Evolutionary conservation across 805 yeast species (phyloP).

Genomic region (Candida hungchunana): DNA sequence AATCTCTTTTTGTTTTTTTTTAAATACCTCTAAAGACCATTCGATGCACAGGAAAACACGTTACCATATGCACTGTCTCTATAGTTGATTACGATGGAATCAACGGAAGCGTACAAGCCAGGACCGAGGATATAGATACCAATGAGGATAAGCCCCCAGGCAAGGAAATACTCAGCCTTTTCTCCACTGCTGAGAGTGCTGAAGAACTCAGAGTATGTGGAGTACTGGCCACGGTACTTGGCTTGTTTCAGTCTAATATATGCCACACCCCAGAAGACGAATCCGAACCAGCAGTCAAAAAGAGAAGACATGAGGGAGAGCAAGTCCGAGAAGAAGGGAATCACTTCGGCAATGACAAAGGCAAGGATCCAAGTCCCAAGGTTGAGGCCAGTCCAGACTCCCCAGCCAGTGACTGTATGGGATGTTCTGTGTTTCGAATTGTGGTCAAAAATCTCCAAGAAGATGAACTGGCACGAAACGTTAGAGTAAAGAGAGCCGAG

Average conservation of each 20-base stretch:
- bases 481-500: conserved; percentile 53
- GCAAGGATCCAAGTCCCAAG: conserved; percentile 46
- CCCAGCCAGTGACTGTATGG: conserved; percentile 52
- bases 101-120: conserved; percentile 51
- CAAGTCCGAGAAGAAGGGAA: conserved; percentile 59
- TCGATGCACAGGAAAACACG: conserved; percentile 48
- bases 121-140: conserved; percentile 59
- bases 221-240: conserved; percentile 28
- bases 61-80: conserved; percentile 44
- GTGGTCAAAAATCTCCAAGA: conserved; percentile 40
- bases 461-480: conserved; percentile 50
- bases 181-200: conserved; percentile 27
- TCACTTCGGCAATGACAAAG: conserved; percentile 57
- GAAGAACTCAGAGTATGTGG: conserved; percentile 27
- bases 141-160: conserved; percentile 36
- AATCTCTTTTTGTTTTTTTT: too few species aligned
- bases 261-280: conserved; percentile 60
- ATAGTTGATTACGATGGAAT: conserved; percentile 50
- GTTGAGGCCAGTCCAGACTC: conserved; percentile 44
- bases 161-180: conserved; percentile 35
- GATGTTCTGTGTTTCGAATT: conserved; percentile 40
- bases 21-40: conserved; percentile 33
- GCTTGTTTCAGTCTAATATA: conserved; percentile 41
- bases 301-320: conserved; percentile 55
- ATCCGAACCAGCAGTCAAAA: conserved; percentile 65